Evolutionary conservation across 805 yeast species (phyloP), one percentile per base, ranked within the genome.

Genomic region (Candida suzukii): DNA sequence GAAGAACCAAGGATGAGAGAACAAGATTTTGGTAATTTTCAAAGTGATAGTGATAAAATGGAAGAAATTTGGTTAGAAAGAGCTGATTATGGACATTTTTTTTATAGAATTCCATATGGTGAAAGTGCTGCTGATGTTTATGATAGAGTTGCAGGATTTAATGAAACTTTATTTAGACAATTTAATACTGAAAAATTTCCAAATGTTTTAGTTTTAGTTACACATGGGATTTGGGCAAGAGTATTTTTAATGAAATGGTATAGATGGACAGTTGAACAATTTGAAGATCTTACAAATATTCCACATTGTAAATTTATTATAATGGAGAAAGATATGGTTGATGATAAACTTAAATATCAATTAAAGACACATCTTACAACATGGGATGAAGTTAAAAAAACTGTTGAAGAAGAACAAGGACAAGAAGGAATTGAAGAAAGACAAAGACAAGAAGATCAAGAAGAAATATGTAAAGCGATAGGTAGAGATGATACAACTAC

Each of bases 61-160:
- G 82, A 81, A 49, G 68, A 71, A 49, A 82, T 88, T 27, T 83
- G 95, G 88, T 72, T 73, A 41, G 95, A 86, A 52, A 65, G 97
- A 37, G 90, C 95, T 0, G 76, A 78, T 46, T 90, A 90, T 62
- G 97, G 97, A 0, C 86, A 81, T 58, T 83, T 83, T 54, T 90
- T 90, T 60, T 90, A 84, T 58, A 64, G 97, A 41, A 90, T 90
- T 25, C 96, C 96, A 4, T 80, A 84, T 53, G 97, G 97, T 11
- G 97, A 90, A 60, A 82, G 93, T 52, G 97, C 96, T 0, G 97
- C 97, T 0, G 97, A 90, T 60, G 96, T 90, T 10, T 90, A 79
- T 61, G 96, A 90, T 61, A 69, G 97, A 37, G 83, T 90, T 46
- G 85, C 96, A 2, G 84, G 93, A 14, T 90, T 90, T 60, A 88